Evolutionary conservation across 345 rosid genomes (phyloP).

Genomic region (Arabidopsis arenosa): DNA sequence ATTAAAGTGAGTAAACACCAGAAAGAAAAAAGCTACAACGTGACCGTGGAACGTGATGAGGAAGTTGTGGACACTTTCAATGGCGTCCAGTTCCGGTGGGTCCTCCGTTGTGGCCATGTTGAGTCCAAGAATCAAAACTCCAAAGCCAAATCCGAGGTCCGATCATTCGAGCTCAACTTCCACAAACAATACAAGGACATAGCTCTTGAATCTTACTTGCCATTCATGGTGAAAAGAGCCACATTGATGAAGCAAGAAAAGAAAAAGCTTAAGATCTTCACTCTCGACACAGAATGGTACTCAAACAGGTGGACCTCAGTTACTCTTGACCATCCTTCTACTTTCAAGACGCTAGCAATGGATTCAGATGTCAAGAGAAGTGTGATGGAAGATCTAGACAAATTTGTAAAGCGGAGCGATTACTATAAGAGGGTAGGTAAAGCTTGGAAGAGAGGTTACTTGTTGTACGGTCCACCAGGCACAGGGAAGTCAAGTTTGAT

Average conservation of each 20-base stretch:
- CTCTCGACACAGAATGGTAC: constrained; percentile 31
- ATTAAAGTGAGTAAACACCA: constrained; percentile 60
- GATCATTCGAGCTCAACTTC: constrained; percentile 62
- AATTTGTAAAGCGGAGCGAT: constrained; percentile 61
- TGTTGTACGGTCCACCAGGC: constrained; percentile 77
- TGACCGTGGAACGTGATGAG: constrained; percentile 62
- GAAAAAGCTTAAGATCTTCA: constrained; percentile 63
- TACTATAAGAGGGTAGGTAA: constrained; percentile 69
- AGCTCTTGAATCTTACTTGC: constrained; percentile 59
- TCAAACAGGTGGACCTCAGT: constrained; percentile 51
- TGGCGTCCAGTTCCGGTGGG: constrained; percentile 63
- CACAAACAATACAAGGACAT: constrained; percentile 57
- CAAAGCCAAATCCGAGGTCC: constrained; percentile 43
- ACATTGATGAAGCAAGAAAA: constrained; percentile 46
- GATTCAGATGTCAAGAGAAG: constrained; percentile 51
- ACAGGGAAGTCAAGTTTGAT: constrained; percentile 81
- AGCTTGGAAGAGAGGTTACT: constrained; percentile 87
- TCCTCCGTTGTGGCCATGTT: constrained; percentile 49
- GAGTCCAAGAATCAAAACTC: constrained; percentile 48
- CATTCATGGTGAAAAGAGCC: constrained; percentile 55
- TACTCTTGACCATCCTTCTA: constrained; percentile 79
- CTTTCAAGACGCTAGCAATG: constrained; percentile 72
- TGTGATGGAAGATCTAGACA: constrained; percentile 62
- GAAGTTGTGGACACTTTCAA: constrained; percentile 55
- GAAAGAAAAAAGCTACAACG: constrained; percentile 53